Evolutionary conservation across 2,329 filamentous ascomycete species (phyloP).

Genomic region (Aciculosporium take): DNA sequence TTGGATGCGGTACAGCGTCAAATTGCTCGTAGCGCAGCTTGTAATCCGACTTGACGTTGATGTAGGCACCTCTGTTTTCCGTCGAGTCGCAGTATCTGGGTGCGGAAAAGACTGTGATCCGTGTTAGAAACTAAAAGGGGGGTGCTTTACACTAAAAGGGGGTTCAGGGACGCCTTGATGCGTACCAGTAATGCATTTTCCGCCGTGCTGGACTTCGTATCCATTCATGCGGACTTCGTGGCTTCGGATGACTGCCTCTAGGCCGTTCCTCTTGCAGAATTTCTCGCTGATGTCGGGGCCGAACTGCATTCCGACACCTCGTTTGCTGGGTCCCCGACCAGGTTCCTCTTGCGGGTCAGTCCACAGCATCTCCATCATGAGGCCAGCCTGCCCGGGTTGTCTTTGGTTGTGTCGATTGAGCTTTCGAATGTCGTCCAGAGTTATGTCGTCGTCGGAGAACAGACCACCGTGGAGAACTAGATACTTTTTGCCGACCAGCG

Average conservation of each 20-base stretch:
- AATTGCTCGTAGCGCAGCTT: slow-evolving; percentile 90
- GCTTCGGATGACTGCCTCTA: slow-evolving; percentile 89
- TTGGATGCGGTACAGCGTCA: slow-evolving; percentile 88
- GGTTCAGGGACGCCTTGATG: slow-evolving; percentile 5
- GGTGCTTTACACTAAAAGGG: not conserved
- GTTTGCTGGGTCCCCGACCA: slow-evolving; percentile 86
- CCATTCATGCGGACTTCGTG: slow-evolving; percentile 98
- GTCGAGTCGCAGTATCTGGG: slow-evolving; percentile 96
- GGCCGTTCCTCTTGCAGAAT: slow-evolving; percentile 91
- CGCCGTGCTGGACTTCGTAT: slow-evolving; percentile 96
- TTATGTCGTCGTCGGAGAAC: slow-evolving; percentile 89
- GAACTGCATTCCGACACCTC: slow-evolving; percentile 92
- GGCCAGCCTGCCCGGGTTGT: slow-evolving; percentile 79
- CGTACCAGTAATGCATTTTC: slow-evolving; percentile 81
- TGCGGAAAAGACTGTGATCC: slow-evolving; percentile 68
- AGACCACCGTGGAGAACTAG: slow-evolving; percentile 87
- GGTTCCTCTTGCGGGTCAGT: slow-evolving; percentile 81
- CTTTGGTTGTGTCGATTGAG: slow-evolving; percentile 80
- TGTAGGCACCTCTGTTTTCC: slow-evolving; percentile 95
- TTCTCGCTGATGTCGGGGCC: slow-evolving; percentile 90
- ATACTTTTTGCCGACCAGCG: slow-evolving; percentile 79
- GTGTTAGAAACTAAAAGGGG: slow-evolving; percentile 14
- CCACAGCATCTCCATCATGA: slow-evolving; percentile 99
- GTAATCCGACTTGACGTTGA: slow-evolving; percentile 86
- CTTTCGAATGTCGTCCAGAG: slow-evolving; percentile 86